Conservation (phyloP, 2,329 filamentous ascomycete species). For the Exophiala xenobiotica region DNA sequence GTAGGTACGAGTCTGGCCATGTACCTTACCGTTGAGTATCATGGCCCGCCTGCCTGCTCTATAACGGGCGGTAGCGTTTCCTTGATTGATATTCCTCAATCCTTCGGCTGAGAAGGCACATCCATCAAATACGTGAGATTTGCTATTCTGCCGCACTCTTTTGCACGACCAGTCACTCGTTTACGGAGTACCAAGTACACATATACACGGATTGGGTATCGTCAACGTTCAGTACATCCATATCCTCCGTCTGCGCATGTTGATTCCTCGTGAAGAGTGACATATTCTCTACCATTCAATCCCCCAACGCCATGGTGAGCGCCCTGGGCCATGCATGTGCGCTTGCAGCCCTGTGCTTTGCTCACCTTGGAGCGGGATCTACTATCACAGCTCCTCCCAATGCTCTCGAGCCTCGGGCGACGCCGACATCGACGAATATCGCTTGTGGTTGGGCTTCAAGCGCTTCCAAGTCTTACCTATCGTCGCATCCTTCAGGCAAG, state of each 20-base stretch:
- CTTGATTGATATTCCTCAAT: background rate
- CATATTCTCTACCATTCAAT: background rate
- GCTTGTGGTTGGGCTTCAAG: conserved; percentile 18
- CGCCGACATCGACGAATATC: conserved; percentile 6
- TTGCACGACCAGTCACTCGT: background rate
- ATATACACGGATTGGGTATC: too few relatives aligned
- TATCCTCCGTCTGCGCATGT: too few relatives aligned
- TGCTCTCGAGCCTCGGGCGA: conserved; percentile 13
- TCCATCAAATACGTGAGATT: too few relatives aligned
- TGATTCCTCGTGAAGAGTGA: background rate
- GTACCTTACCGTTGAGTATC: background rate
- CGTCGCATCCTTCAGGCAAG: background rate
- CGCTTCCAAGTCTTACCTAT: conserved; percentile 7
- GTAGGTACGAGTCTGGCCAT: too few relatives aligned
- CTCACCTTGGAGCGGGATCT: background rate
- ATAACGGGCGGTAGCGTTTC: background rate
- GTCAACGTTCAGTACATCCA: too few relatives aligned
- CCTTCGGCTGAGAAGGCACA: background rate
- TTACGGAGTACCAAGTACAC: too few relatives aligned
- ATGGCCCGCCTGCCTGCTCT: background rate
- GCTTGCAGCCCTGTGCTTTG: conserved; percentile 1
- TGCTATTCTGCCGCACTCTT: too few relatives aligned
- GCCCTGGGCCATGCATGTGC: conserved; percentile 1
- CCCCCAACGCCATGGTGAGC: conserved; percentile 7
- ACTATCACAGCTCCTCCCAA: conserved; percentile 9